Evolutionary conservation across 2,329 filamentous ascomycete species (phyloP), one percentile per base, ranked within the genome.

Genomic region (Laburnicola sp.): DNA sequence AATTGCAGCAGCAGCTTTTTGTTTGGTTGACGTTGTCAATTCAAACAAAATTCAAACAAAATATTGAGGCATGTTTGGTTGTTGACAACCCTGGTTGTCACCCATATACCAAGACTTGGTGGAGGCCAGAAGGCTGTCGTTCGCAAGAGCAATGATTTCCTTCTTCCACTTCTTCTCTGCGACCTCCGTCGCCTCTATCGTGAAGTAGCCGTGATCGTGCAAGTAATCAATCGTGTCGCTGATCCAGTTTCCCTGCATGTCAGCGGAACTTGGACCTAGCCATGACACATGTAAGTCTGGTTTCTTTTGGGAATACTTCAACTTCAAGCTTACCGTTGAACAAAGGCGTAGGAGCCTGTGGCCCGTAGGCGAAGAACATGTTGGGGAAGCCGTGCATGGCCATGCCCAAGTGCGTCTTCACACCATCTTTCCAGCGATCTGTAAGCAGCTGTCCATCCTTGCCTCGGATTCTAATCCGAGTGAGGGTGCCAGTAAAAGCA

Each of bases 201-300:
- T 79, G 57, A 76, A 78, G 62, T 83, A 72, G 1, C 67, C 63
- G 35, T 80, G 70, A 1, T 59, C 56, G 56, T 75, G 65, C 56
- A 83, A 78, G 63, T 81, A 75, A 31, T 73, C 67, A 47, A 86
- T 80, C 37, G 66, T 64, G 40, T 81, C 76, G 11, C 74, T 71
- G 48, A 85, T 79, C 81, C 80, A 85, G 0, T 80, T 71, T 2
- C 81, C 82, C 58, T 86, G 83, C 1, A 82, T 60, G 54, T 84
- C 80, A 6, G 80, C 76, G 1, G 73, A 76, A 0, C 78, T 76
- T 0, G 84, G 83, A 0, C 82, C 43, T n/a, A n/a, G n/a, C n/a
- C n/a, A n/a, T n/a, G n/a, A n/a, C n/a, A n/a, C n/a, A n/a, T n/a
- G n/a, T n/a, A n/a, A n/a, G n/a, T n/a, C n/a, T n/a, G n/a, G n/a